Evolutionary conservation across 2,329 filamentous ascomycete genomes (phyloP).

Genomic region (Ophiostoma populinum): DNA sequence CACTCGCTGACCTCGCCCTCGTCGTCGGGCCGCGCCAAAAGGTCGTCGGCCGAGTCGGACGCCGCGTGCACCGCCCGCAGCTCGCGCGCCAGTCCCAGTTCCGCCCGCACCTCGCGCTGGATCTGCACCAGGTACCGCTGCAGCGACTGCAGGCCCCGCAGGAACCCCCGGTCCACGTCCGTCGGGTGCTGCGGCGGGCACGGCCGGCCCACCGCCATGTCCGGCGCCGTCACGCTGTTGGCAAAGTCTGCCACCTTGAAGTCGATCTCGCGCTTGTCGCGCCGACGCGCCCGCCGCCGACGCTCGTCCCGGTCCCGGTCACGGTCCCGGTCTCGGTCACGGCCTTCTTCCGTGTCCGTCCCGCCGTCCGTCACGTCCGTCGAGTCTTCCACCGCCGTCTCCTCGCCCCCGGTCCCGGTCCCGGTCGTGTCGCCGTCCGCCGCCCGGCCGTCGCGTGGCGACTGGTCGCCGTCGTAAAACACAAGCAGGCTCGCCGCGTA

Average conservation of each 20-base stretch:
- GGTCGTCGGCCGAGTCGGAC: no score
- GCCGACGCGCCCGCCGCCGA: constrained; percentile 8
- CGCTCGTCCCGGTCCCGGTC: no score
- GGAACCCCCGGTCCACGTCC: constrained; percentile 73
- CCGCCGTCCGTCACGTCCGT: constrained; percentile 32
- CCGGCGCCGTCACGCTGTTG: constrained; percentile 85
- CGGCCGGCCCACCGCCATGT: constrained; percentile 40
- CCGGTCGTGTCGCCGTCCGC: constrained; percentile 9
- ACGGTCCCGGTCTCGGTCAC: no score
- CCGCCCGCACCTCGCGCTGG: constrained; percentile 52
- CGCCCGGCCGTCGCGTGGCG: constrained; percentile 17
- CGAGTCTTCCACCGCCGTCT: constrained; percentile 36
- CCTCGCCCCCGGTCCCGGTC: constrained; percentile 36
- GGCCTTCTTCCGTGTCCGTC: constrained; percentile 37
- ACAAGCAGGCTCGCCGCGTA: constrained; percentile 91
- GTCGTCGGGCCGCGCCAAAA: no score
- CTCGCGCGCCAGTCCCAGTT: constrained; percentile 26
- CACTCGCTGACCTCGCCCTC: constrained; percentile 19
- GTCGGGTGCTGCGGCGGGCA: constrained; percentile 72
- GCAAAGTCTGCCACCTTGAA: constrained; percentile 98
- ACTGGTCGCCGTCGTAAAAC: constrained; percentile 78
- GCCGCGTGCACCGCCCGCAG: no score
- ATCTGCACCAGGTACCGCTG: constrained; percentile 76
- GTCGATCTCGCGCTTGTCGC: constrained; percentile 49
- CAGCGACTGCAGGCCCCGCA: constrained; percentile 66